phyloP scores from a whole-genome alignment of 2,329 filamentous ascomycete genomes.

The Colletotrichum aenigma region DNA sequence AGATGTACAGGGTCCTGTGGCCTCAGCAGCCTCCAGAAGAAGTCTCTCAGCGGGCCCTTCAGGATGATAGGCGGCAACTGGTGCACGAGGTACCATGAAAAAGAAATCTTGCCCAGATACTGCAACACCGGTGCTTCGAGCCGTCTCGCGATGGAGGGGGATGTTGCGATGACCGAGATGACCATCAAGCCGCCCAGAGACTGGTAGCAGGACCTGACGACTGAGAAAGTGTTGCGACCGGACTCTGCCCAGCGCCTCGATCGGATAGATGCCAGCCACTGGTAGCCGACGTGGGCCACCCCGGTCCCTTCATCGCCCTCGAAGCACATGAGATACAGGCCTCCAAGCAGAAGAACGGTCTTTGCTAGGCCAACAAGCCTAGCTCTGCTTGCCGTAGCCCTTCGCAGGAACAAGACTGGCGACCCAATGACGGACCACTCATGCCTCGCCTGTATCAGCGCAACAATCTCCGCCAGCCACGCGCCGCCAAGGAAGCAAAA shows the following conservation, averaged over 20 bases:
- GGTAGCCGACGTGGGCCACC: neutral
- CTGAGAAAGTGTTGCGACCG: neutral
- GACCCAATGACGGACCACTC: neutral
- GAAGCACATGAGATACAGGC: neutral
- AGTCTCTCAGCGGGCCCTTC: neutral
- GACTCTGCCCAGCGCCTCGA: neutral
- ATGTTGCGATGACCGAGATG: neutral
- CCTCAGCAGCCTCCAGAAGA: neutral
- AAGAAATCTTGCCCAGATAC: neutral
- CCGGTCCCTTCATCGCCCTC: neutral
- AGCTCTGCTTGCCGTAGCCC: neutral
- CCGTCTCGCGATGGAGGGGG: neutral
- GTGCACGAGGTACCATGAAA: neutral
- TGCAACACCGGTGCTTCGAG: neutral
- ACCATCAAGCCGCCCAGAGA: neutral
- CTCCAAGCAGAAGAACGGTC: neutral
- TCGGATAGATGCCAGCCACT: neutral
- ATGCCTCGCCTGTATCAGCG: neutral
- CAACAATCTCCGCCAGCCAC: neutral
- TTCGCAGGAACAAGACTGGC: neutral
- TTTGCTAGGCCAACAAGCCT: neutral
- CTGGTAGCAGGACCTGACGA: neutral
- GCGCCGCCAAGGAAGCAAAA: neutral
- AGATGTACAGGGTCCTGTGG: neutral
- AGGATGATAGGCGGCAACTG: neutral